Evolutionary conservation across 176 grass and related monocot species (phyloP).

Genomic region (Luzula sylvatica): DNA sequence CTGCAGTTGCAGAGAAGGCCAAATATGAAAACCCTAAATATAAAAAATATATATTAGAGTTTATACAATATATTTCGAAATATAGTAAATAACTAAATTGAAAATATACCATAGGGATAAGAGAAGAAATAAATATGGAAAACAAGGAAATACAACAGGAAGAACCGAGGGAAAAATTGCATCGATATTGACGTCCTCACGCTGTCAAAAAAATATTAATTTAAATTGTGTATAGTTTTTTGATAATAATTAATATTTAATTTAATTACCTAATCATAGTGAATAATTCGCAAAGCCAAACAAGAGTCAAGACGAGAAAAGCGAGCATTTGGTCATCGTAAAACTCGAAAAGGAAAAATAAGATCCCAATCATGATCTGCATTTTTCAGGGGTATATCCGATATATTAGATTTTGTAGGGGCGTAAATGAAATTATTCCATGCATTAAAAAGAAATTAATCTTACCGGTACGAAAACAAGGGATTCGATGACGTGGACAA

Average conservation of each 20-base stretch:
- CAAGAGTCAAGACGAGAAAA: constrained; percentile 89
- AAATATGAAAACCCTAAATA: constrained; percentile 85
- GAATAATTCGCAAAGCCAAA: constrained; percentile 97
- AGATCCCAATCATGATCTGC: constrained; percentile 98
- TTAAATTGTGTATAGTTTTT: too few relatives aligned
- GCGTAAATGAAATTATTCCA: too few relatives aligned
- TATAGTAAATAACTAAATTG: neutral
- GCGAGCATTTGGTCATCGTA: constrained; percentile 95
- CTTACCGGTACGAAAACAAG: constrained; percentile 98
- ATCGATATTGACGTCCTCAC: constrained; percentile 97
- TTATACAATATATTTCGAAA: constrained; percentile 1
- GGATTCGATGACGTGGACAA: constrained; percentile 96
- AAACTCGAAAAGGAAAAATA: constrained; percentile 99
- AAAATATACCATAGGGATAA: constrained; percentile 73
- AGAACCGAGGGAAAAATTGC: constrained; percentile 99
- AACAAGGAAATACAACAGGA: constrained; percentile 98
- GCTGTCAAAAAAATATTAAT: constrained; percentile 37
- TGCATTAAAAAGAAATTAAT: neutral
- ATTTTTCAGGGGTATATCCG: constrained; percentile 9
- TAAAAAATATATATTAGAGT: constrained; percentile 7
- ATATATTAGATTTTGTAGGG: too few relatives aligned
- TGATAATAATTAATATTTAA: constrained; percentile 5
- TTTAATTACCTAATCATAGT: constrained; percentile 97
- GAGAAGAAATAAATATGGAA: constrained; percentile 99
- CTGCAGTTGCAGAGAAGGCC: constrained; percentile 83